Evolutionary conservation across 805 yeast genomes (phyloP), one percentile per base, ranked within the genome.

Genomic region (Ogataea naganishii): DNA sequence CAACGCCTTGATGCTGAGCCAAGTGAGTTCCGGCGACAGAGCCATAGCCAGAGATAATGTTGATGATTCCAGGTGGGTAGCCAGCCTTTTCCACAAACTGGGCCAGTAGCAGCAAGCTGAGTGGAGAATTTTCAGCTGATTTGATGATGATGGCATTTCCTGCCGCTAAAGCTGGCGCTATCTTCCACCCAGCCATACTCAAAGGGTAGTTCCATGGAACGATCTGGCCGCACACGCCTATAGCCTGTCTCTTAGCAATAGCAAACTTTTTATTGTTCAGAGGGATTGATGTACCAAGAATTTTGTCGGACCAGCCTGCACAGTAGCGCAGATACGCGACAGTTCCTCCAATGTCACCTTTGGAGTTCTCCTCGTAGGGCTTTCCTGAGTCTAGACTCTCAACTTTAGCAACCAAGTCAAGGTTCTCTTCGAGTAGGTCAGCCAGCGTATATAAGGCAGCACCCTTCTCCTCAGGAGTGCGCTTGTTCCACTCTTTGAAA

Each of bases 91-190:
- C 60, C 44, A 74, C 72, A 31, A 73, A 53, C 16, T 59, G 58
- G 22, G 80, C 85, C 36, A 80, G 62, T 41, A 66, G 61, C 40
- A 80, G 66, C 40, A 78, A 61, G 16, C 85, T 72, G 43, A 81
- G 63, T 9, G 92, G 92, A 6, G 89, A 80, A 41, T 75, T 59
- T 56, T 82, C 92, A 33, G 85, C 77, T 3, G 84, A 68, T 55
- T 81, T 81, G 51, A 81, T 66, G 26, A 81, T 73, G 26, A 79
- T 69, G 10, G 73, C 66, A 55, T 82, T 80, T 32, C 92, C 92
- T 31, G 83, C 78, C 24, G 88, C 85, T 39, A 81, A 58, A 7
- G 94, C 92, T 14, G 89, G 89, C 17, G 81, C 84, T 47, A 81
- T 62, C 54, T 81, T 80, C 92, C 92, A 81, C 15, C 81, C 66